Evolutionary conservation across 106 monocot species (phyloP).

Genomic region (Allium sativum): DNA sequence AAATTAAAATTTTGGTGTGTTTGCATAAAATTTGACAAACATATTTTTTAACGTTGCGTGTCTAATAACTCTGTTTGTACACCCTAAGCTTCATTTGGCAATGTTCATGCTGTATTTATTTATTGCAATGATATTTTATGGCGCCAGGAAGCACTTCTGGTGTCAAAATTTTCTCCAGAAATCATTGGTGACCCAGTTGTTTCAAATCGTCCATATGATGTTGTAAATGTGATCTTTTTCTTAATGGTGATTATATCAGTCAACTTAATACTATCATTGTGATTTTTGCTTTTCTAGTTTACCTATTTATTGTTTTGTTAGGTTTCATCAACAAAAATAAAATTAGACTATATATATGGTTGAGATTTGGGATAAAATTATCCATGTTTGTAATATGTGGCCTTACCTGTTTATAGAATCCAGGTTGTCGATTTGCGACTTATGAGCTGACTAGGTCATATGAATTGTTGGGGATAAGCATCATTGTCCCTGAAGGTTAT

Average conservation of each 20-base stretch:
- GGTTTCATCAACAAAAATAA: background rate
- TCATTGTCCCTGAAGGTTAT: background rate
- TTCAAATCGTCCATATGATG: constrained; percentile 53
- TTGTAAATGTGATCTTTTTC: constrained; percentile 78
- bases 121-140: constrained; percentile 9
- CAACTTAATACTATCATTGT: background rate
- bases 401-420: constrained; percentile 39
- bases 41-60: no score
- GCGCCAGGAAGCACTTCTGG: constrained; percentile 46
- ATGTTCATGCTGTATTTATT: no score
- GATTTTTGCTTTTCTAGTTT: background rate
- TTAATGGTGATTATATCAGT: constrained; percentile 39
- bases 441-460: constrained; percentile 93
- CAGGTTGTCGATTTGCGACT: constrained; percentile 78
- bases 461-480: constrained; percentile 79
- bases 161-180: constrained; percentile 58
- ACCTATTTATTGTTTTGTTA: background rate
- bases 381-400: no score
- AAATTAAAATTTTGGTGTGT: no score
- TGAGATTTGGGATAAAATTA: no score
- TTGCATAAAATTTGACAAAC: no score
- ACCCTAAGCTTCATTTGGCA: background rate
- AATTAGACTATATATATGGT: no score
- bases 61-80: no score
- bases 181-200: constrained; percentile 62